Evolutionary conservation across 2,329 filamentous ascomycete genomes (phyloP).

Genomic region (Paecilomyces niveus): DNA sequence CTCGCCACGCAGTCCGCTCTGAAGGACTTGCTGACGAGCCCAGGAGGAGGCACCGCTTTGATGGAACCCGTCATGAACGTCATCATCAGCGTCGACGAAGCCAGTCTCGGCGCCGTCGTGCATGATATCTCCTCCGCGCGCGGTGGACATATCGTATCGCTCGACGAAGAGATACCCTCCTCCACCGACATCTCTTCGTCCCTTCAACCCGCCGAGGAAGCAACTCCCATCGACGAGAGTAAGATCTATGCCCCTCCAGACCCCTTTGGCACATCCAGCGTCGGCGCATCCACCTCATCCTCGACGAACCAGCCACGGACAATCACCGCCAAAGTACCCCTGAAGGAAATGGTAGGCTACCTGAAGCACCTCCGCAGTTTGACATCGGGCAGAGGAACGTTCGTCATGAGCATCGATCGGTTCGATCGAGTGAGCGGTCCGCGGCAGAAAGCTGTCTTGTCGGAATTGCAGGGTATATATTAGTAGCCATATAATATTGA

Average conservation of each 20-base stretch:
- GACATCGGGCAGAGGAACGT: conserved; percentile 75
- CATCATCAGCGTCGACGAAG: conserved; percentile 78
- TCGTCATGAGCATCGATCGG: conserved; percentile 65
- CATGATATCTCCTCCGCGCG: conserved; percentile 71
- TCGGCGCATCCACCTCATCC: conserved; percentile 17
- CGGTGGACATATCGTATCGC: conserved; percentile 66
- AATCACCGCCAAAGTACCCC: conserved; percentile 78
- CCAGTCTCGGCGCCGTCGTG: conserved; percentile 70
- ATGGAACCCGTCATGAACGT: conserved; percentile 94
- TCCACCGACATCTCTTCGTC: conserved; percentile 17
- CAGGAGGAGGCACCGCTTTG: conserved; percentile 55
- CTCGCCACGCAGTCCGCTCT: conserved; percentile 65
- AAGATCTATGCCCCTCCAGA: conserved; percentile 84
- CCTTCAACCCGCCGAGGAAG: conserved; percentile 18
- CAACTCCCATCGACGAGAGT: conserved; percentile 55
- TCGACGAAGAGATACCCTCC: conserved; percentile 45
- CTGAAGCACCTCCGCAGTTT: conserved; percentile 80
- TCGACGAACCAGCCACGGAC: conserved; percentile 45
- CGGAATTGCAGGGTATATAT: conserved; percentile 34
- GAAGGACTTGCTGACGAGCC: conserved; percentile 39
- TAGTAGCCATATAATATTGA: neutral
- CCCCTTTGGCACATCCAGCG: conserved; percentile 51
- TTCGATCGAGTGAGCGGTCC: conserved; percentile 61
- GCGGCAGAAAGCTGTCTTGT: conserved; percentile 51
- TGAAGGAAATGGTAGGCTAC: conserved; percentile 97